Evolutionary conservation across 176 grass and related monocot genomes (phyloP), one percentile per base, ranked within the genome.

Genomic region (Lolium rigidum): DNA sequence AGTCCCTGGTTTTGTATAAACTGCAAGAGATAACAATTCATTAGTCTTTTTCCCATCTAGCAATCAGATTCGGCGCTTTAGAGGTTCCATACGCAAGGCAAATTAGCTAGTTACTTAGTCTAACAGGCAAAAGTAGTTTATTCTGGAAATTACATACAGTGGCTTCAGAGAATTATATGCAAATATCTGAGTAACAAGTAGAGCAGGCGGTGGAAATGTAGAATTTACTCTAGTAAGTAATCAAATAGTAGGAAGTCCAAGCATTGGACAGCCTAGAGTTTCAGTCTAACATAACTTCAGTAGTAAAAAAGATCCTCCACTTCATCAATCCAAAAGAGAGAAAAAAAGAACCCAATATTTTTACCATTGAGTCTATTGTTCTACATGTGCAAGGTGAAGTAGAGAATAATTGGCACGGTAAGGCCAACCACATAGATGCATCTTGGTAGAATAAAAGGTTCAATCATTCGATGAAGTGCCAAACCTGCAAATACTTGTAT

Each of bases 1-100:
- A 94, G 88, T 44, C 93, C 96, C 90, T 84, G 91, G 37, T 98
- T 98, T 74, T 90, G 90, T 80, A 98, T 83, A 89, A 98, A 98
- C 96, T 98, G 93, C 73, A 89, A 92, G 8, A 76, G 11, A 77
- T 47, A 79, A 14, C 21, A 64, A 47, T 2, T 10, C 6, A n/a
- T 90, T 86, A 78, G 12, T 13, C 5, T 41, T 51, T 51, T 24
- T 24, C 16, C 17, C 5, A 65, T 4, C 7, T 25, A 69, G 28
- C 56, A 72, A 56, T 1, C 20, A 17, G 74, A 52, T 65, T 14
- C 0, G n/a, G n/a, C n/a, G n/a, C n/a, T n/a, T n/a, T n/a, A n/a
- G n/a, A n/a, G n/a, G n/a, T n/a, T n/a, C n/a, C n/a, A 61, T 41
- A 41, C 5, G 4, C 10, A 86, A 78, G 4, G 54, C 15, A 57